Conservation (phyloP, 495 filamentous ascomycete genomes). For the Parmelia sp. region DNA sequence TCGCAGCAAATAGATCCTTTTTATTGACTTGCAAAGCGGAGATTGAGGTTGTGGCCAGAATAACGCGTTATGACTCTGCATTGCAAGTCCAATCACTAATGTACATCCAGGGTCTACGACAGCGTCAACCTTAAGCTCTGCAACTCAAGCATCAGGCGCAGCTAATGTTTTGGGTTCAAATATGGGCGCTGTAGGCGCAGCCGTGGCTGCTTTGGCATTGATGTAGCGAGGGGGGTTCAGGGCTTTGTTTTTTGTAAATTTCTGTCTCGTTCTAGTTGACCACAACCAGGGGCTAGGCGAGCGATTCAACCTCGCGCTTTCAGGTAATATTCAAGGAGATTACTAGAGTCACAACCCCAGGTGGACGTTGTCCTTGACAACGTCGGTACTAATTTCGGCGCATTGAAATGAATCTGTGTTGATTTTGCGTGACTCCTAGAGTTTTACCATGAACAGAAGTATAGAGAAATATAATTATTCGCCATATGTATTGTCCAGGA, state of each 20-base stretch:
- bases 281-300: background rate
- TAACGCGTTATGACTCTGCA: background rate
- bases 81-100: background rate
- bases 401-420: too few species aligned
- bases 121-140: conserved; percentile 14
- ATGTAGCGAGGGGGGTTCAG: conserved; percentile 5
- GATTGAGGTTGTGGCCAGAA: background rate
- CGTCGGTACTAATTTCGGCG: too few species aligned
- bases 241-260: background rate
- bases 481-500: too few species aligned
- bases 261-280: background rate
- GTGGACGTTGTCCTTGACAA: too few species aligned
- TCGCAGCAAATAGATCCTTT: background rate
- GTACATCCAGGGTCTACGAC: conserved; percentile 11
- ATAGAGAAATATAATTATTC: too few species aligned
- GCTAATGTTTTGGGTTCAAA: conserved; percentile 16
- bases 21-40: background rate
- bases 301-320: too few species aligned
- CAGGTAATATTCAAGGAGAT: too few species aligned
- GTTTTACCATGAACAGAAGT: too few species aligned
- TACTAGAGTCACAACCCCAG: too few species aligned
- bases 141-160: conserved; percentile 11
- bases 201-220: conserved; percentile 21
- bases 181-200: conserved; percentile 23
- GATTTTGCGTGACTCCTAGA: too few species aligned